phyloP scores from a whole-genome alignment of 169 alveolate genomes.

The Babesia sp. region DNA sequence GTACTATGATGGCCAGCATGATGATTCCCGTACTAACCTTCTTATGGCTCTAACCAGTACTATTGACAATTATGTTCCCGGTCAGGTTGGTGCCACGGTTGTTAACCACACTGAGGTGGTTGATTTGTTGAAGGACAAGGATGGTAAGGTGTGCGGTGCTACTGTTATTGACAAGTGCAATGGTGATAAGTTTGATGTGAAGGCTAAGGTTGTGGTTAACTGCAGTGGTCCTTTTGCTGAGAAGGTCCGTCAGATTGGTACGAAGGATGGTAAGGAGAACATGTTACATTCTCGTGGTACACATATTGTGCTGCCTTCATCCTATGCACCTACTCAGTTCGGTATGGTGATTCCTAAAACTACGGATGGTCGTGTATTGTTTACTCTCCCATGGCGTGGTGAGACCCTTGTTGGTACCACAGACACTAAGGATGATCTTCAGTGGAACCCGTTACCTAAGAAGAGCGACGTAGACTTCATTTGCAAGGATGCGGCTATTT shows the following conservation, averaged over 20 bases:
- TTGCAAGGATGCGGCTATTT: slow-evolving; percentile 75
- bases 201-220: slow-evolving; percentile 87
- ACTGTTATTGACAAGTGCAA: slow-evolving; percentile 77
- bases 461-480: slow-evolving; percentile 83
- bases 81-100: slow-evolving; percentile 85
- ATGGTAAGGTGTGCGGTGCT: slow-evolving; percentile 85
- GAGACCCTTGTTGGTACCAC: slow-evolving; percentile 88
- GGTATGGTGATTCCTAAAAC: slow-evolving; percentile 91
- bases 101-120: slow-evolving; percentile 86
- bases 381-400: slow-evolving; percentile 85
- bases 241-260: slow-evolving; percentile 70
- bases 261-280: slow-evolving; percentile 55
- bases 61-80: slow-evolving; percentile 80
- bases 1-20: slow-evolving; percentile 90
- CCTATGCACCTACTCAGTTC: slow-evolving; percentile 76
- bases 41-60: slow-evolving; percentile 86
- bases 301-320: slow-evolving; percentile 82
- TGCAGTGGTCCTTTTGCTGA: slow-evolving; percentile 88
- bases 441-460: slow-evolving; percentile 72
- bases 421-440: slow-evolving; percentile 79
- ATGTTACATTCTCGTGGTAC: slow-evolving; percentile 74
- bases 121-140: slow-evolving; percentile 73
- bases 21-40: slow-evolving; percentile 87
- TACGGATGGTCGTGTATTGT: slow-evolving; percentile 90
- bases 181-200: slow-evolving; percentile 79